Evolutionary conservation across 2,329 filamentous ascomycete genomes (phyloP).

Genomic region (Colletotrichum chrysophilum): DNA sequence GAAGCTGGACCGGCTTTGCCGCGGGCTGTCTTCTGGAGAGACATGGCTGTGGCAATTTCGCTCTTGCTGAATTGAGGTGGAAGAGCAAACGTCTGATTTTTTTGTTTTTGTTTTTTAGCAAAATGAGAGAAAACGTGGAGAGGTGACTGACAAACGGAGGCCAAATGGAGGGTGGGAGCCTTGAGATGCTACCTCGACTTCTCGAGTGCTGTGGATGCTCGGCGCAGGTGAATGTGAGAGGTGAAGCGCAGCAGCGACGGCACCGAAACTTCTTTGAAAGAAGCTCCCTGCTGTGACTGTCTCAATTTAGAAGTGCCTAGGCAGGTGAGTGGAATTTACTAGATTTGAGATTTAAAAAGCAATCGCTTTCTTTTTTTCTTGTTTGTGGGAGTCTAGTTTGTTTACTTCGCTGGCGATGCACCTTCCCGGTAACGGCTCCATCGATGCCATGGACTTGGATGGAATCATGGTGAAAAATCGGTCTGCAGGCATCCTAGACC

Average conservation of each 20-base stretch:
- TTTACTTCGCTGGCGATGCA: not conserved
- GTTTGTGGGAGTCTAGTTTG: not conserved
- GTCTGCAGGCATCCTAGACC: not conserved
- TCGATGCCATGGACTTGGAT: not conserved
- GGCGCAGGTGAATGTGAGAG: not conserved
- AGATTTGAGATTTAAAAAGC: not conserved
- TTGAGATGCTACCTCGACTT: not conserved
- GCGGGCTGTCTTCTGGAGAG: not conserved
- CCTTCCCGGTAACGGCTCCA: not conserved
- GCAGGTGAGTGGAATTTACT: fast-evolving
- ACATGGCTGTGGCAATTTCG: not conserved
- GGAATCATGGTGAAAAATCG: not conserved
- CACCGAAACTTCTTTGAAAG: not conserved
- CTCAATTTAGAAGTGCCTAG: not conserved
- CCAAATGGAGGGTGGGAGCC: not conserved
- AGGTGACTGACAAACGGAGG: not conserved
- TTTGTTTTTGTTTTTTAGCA: too few species aligned
- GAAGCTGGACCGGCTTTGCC: not conserved
- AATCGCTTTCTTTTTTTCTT: not conserved
- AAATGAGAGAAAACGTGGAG: not conserved
- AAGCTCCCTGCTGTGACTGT: not conserved
- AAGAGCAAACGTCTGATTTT: not conserved
- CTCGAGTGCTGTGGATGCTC: not conserved
- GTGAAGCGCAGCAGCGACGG: not conserved
- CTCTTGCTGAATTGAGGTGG: not conserved